Conservation (phyloP, 2,329 filamentous ascomycete genomes). For the Malbranchea cinnamomea region DNA sequence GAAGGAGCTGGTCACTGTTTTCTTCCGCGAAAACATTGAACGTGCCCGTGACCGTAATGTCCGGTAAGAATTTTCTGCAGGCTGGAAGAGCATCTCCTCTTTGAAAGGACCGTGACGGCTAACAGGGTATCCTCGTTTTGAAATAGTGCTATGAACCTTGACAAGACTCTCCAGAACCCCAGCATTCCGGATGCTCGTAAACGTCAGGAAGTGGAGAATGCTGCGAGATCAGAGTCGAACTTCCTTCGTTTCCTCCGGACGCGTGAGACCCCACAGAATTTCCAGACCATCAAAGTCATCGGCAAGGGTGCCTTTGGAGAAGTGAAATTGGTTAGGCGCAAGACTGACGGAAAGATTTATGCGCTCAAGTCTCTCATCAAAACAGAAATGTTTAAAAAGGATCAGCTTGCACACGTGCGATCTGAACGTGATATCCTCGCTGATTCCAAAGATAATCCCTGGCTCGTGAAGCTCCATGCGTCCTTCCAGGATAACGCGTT, state of each 20-base stretch:
- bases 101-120: neutral
- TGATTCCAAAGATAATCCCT: slow-evolving; percentile 90
- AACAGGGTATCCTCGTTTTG: slow-evolving; percentile 24
- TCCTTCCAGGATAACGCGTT: slow-evolving; percentile 96
- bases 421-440: slow-evolving; percentile 95
- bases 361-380: slow-evolving; percentile 98
- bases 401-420: slow-evolving; percentile 92
- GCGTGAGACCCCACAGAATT: slow-evolving; percentile 91
- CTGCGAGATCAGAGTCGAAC: slow-evolving; percentile 83
- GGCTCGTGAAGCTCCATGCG: slow-evolving; percentile 96
- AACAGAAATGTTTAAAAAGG: slow-evolving; percentile 99
- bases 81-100: neutral
- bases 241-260: slow-evolving; percentile 96
- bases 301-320: slow-evolving; percentile 98
- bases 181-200: slow-evolving; percentile 61
- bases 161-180: slow-evolving; percentile 67
- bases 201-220: slow-evolving; percentile 69
- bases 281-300: slow-evolving; percentile 92
- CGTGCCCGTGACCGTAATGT: slow-evolving; percentile 88
- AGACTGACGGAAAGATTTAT: slow-evolving; percentile 91
- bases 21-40: slow-evolving; percentile 98
- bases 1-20: slow-evolving; percentile 53
- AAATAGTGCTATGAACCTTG: slow-evolving; percentile 74
- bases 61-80: slow-evolving; percentile 44
- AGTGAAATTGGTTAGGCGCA: slow-evolving; percentile 93